Evolutionary conservation across 1,139 yeast genomes (phyloP), one percentile per base, ranked within the genome.

Genomic region (Hanseniaspora gamundiae): DNA sequence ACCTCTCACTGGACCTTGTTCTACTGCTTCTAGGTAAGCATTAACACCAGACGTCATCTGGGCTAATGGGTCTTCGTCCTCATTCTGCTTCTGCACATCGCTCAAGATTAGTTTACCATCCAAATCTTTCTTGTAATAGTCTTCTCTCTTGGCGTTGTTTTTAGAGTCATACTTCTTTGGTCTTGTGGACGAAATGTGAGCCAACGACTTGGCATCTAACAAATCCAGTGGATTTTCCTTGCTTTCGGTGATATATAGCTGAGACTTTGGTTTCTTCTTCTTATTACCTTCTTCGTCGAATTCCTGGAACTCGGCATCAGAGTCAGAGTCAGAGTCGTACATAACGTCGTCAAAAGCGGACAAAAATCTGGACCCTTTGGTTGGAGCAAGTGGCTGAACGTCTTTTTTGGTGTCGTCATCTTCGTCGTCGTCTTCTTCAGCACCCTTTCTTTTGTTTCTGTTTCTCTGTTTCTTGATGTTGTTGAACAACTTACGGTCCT

Each of bases 11-110:
- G 98, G 97, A 27, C 91, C 96, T 55, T 81, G 85, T 61, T 78
- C 81, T 35, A 91, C 86, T 11, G 97, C 98, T 52, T 86, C 95
- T 53, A 87, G 75, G 60, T 91, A 91, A 1, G 96, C 96, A 60
- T 85, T 85, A 50, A 88, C 75, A 22, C 95, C 93, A 42, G 68
- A 67, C 1, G 67, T 61, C 38, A 65, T 55, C 5, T 64, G 50
- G 43, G 57, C 55, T 53, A 78, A 63, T 43, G 77, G 76, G 60
- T 77, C 82, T 5, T 69, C 71, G 16, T 60, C 65, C 16, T 33
- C 31, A 2, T 41, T 35, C 4, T 40, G 21, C 9, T 39, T 17
- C 16, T 67, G 70, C 35, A 64, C 69, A 9, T 62, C 62, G 48
- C 68, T 71, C 48, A 75, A 67, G 31, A 76, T 75, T 46, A 76